Base-by-base conservation (phyloP, 768 basidiomycete species). In the Neoboletus magnificus region DNA sequence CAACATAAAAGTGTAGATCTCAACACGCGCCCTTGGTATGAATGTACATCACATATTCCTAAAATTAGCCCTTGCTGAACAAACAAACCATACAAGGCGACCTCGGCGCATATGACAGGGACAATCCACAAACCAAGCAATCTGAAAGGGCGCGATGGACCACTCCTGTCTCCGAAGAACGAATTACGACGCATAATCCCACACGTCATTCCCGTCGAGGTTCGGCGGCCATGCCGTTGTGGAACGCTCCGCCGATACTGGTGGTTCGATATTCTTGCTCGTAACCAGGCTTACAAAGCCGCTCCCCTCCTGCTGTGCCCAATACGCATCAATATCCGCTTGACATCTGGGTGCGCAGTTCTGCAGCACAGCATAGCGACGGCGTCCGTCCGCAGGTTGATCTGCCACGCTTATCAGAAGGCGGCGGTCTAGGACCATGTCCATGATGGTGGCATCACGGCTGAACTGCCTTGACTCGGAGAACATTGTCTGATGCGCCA, bases 211-310 rank as follows among this genome's bases (percentile, higher is more conserved):
- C 60, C 59, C 70, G 60, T 66, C 62, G 46, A 61, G 56, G 27
- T 58, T 50, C 56, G 64, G 60, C 50, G 57, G 55, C 71, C 70
- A 70, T 37, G 49, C 37, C 20, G 52, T 74, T 40, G 79, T 79
- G 50, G 75, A 81, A 43, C 79, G 77, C 69, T 79, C 77, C 56
- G 74, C 74, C 53, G 79, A 81, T 18, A 77, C 70, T 39, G 74
- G 70, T 66, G 49, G 43, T 35, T 57, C 59, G 49, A 57, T 52
- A 16, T 57, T 39, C 39, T 50, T 48, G n/a, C 23, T 41, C 47
- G 12, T 30, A 30, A 22, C 16, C 49, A 33, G 32, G 51, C 51
- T 55, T 44, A 44, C 43, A 39, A 48, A 55, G 6, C 20, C 16
- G 23, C 41, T 23, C 48, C 18, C 7, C 39, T 39, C 63, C 55